Evolutionary conservation across 2,329 filamentous ascomycete genomes (phyloP), one percentile per base, ranked within the genome.

Genomic region (Pestalotiopsis sp.): DNA sequence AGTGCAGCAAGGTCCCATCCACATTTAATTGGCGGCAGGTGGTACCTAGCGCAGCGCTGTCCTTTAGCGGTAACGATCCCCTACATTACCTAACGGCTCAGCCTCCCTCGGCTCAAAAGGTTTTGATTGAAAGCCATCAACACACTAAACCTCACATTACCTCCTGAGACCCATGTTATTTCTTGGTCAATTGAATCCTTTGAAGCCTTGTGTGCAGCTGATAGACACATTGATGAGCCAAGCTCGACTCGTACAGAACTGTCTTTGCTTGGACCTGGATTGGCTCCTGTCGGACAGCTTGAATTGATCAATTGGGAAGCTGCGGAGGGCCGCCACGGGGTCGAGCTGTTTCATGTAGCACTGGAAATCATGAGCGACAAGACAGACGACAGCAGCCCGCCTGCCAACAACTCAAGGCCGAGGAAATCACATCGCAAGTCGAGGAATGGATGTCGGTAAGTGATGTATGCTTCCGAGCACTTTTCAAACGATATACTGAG

Each of bases 331-430:
- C 14, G 7, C 45, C 20, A 31, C 27, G 45, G 17, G 4, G n/a
- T 52, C 14, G 5, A 45, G 12, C 39, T 17, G 39, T 45, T 45
- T 45, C 39, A 52, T n/a, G 45, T n/a, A 17, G 17, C 17, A 52
- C 17, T 4, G 4, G 45, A 9, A 12, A 23, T 23, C 57, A 59
- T 59, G 57, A 59, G 57, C 12, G 57, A 59, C n/a, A 25, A 59
- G 25, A 59, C 57, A n/a, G 57, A 25, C 23, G 57, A 59, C 11
- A 59, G 36, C 60, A 68, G 60, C 57, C 59, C 52, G 39, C 60
- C 61, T n/a, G 66, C 66, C 66, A 25, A 68, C 66, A 41, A 25
- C 6, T 83, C 69, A 88, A 60, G 27, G 57, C 57, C 27, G 5
- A 25, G 57, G 27, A 59, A 36, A 59, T 59, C 70, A 70, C 69